phyloP scores from a whole-genome alignment of 371 early-diverging fungal species.

The Rhizopus arrhizus region DNA sequence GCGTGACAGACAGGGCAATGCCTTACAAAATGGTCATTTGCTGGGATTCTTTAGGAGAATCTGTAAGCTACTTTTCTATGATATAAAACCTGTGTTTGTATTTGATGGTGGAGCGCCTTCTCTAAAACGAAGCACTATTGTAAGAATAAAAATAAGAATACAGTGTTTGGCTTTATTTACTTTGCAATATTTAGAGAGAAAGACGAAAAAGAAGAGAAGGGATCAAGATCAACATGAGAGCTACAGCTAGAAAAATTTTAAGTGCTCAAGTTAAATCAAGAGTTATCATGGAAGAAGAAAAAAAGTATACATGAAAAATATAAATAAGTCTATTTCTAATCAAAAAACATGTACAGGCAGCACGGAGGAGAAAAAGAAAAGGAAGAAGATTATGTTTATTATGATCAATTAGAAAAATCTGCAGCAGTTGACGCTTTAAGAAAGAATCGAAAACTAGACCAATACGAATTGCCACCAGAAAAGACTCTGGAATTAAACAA shows the following conservation, averaged over 20 bases:
- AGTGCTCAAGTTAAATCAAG: slow-evolving; percentile 73
- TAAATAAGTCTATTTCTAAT: neutral
- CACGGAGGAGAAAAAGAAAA: slow-evolving; percentile 21
- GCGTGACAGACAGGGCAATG: slow-evolving; percentile 85
- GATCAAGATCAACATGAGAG: slow-evolving; percentile 55
- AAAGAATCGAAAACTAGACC: slow-evolving; percentile 64
- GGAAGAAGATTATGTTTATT: slow-evolving; percentile 40
- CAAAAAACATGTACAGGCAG: too few species aligned
- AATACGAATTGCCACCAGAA: slow-evolving; percentile 69
- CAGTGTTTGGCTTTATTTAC: neutral
- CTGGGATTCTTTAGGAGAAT: slow-evolving; percentile 94
- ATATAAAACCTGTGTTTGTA: slow-evolving; percentile 93
- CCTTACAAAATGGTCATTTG: slow-evolving; percentile 81
- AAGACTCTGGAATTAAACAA: slow-evolving; percentile 4
- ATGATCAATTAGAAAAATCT: slow-evolving; percentile 35
- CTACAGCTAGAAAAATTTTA: slow-evolving; percentile 84
- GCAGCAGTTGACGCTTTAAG: slow-evolving; percentile 34
- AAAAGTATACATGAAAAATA: slow-evolving; percentile 37
- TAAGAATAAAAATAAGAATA: slow-evolving; percentile 29
- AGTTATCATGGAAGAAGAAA: slow-evolving; percentile 55
- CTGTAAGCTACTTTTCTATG: slow-evolving; percentile 90
- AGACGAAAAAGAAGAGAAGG: slow-evolving; percentile 59
- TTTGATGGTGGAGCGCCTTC: slow-evolving; percentile 93
- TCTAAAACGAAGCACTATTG: slow-evolving; percentile 81
- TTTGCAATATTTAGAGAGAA: slow-evolving; percentile 42